phyloP scores from a whole-genome alignment of 345 rosid genomes.

The Crucihimalaya himalaica region DNA sequence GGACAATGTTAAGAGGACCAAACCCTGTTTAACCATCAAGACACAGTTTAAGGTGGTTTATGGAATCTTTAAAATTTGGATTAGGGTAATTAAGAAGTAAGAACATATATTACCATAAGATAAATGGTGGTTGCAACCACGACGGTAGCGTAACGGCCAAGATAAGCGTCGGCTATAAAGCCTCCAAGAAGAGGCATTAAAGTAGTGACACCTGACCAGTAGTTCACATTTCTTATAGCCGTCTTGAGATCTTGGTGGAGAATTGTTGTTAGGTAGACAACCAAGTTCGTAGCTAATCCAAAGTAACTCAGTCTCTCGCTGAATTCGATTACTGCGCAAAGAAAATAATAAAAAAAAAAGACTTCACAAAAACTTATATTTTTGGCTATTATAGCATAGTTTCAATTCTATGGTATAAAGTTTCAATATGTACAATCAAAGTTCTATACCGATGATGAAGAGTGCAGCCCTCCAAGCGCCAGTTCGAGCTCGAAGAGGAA shows the following conservation, averaged over 20 bases:
- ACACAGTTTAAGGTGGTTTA: not conserved
- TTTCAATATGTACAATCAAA: not conserved
- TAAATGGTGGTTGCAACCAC: conserved; percentile 58
- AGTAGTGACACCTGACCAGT: conserved; percentile 90
- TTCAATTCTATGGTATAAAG: not conserved
- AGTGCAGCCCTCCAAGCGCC: conserved; percentile 78
- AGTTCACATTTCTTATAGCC: conserved; percentile 77
- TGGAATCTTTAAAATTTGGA: not conserved
- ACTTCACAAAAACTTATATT: not conserved
- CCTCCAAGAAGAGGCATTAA: conserved; percentile 95
- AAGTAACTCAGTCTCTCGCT: conserved; percentile 91
- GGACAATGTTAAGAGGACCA: conserved; percentile 67
- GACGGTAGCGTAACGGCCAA: conserved; percentile 74
- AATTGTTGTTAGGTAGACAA: conserved; percentile 75
- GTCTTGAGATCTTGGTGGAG: conserved; percentile 85
- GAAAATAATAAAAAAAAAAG: conserved; percentile 7
- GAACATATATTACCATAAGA: conserved; percentile 53
- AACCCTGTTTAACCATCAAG: conserved; percentile 55
- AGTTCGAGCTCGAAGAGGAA: conserved; percentile 66
- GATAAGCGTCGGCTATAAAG: conserved; percentile 86
- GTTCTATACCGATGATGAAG: conserved; percentile 58
- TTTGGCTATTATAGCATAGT: conserved; percentile 12
- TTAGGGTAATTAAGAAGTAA: not conserved
- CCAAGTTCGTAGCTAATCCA: conserved; percentile 80
- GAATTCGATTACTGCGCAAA: conserved; percentile 76